Evolutionary conservation across 140 eudicot genomes (phyloP), one percentile per base, ranked within the genome.

Genomic region (Erigeron philadelphicus): DNA sequence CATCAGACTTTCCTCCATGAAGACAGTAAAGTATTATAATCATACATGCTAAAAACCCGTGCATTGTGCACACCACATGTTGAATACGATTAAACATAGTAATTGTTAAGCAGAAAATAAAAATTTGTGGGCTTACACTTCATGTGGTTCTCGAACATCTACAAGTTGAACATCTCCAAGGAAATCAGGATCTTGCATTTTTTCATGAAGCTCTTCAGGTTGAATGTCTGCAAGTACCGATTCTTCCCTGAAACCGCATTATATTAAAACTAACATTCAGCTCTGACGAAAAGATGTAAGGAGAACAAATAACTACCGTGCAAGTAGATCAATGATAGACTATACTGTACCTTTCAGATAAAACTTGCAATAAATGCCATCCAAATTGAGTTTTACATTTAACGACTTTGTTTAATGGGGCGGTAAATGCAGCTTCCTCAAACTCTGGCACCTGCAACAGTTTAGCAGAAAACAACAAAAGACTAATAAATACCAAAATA

Each of bases 351-450:
- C 99, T 89, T 75, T 85, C 97, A 21, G 99, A 87, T 64, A 94
- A 67, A 59, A 94, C 97, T 87, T 89, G 99, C 80, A 94, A 75
- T 66, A 94, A 79, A 77, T 94, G 98, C 95, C 95, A 94, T 44
- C 99, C 99, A 56, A 94, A 94, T 80, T 89, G 83, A 64, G 97
- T 85, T 78, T 89, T 94, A 78, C 99, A 94, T 74, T 81, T 81
- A 62, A 87, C 90, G 60, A 89, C 84, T 80, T 84, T 85, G 78
- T 85, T 85, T 53, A 85, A 41, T 19, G 94, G 90, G 46, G 99
- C 97, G 74, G 21, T 74, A 66, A 94, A 94, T 71, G 99, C 96
- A 76, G 97, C 94, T 83, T 94, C 95, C 84, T 94, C 99, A 89
- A 94, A 94, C 81, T 94, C 97, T 17, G 95, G 95, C 59, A 94